phyloP scores from a whole-genome alignment of 2,329 filamentous ascomycete genomes.

The Aspergillus japonicus region DNA sequence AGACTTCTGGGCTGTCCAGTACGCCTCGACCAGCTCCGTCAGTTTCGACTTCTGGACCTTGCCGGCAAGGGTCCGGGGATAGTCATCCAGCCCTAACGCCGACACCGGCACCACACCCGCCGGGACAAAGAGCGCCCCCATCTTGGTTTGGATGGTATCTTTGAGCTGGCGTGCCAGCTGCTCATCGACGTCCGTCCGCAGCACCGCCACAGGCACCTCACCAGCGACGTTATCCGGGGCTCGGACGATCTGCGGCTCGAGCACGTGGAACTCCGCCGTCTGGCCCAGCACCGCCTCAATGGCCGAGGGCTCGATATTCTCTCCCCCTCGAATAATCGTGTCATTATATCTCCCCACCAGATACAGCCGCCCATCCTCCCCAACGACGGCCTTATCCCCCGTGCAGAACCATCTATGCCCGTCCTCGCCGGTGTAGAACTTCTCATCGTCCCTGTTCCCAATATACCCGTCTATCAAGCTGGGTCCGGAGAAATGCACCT shows the following conservation, averaged over 20 bases:
- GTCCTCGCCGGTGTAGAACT: constrained; percentile 17
- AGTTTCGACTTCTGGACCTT: background rate
- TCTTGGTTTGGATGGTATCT: constrained; percentile 7
- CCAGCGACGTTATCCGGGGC: background rate
- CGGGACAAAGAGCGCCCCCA: constrained; percentile 16
- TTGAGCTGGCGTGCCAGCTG: background rate
- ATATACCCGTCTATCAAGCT: constrained; percentile 9
- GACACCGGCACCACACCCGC: constrained; percentile 11
- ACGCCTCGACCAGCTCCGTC: background rate
- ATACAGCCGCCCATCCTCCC: constrained; percentile 14
- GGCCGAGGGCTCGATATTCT: constrained; percentile 19
- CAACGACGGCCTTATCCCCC: constrained; percentile 19
- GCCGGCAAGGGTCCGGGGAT: background rate
- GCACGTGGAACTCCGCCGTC: constrained; percentile 6
- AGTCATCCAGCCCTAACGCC: background rate
- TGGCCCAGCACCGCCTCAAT: constrained; percentile 17
- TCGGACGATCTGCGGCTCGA: constrained; percentile 14
- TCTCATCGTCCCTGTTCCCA: constrained; percentile 1
- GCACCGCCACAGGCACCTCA: background rate
- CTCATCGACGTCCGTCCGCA: background rate
- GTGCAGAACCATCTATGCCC: constrained; percentile 16
- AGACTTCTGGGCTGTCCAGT: background rate
- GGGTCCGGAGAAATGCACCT: background rate
- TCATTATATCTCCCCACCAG: constrained; percentile 20
- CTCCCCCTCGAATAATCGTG: constrained; percentile 20